Base-by-base conservation (phyloP, 192 early-diverging fungal species). In the Ambispora gerdemannii region DNA sequence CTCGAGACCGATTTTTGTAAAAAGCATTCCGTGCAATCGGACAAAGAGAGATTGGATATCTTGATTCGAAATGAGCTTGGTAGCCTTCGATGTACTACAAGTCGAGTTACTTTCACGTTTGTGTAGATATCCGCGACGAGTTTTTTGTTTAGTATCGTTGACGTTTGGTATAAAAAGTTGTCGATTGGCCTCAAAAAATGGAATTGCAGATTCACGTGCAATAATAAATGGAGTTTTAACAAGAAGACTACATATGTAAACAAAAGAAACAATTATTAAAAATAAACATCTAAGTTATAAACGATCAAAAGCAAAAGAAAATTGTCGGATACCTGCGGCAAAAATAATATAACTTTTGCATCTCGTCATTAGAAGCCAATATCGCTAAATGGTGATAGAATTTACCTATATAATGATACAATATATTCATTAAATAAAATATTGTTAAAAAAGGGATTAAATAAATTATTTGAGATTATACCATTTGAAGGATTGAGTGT, bases 1-100 rank as follows among this genome's bases (percentile, higher is more conserved):
- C 36, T 86, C 84, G n/a, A 86, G 72, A 3, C 82, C 83, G 31
- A 86, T 81, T 50, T 83, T 86, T 17, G 81, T 83, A 71, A 86
- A 86, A 24, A 86, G 69, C 84, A 86, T 82, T 13, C 82, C 81
- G 34, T 86, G 84, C 3, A 86, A 72, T 20, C 80, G 71, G 22
- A 83, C 50, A 59, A 78, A 84, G 3, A 82, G 64, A 4, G 59
- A 67, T 50, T 78, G 72, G 50, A 72, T 68, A 27, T 72, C 62
- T 28, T 65, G 67, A 11, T 51, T 35, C 20, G 47, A 31, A 35
- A 58, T 31, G 32, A 20, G 8, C 19, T 51, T 27, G 19, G 13
- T 7, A 19, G 28, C 2, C 27, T 53, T 53, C 31, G 30, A 3
- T 31, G 38, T 10, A 15, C 38, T 6, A 15, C 7, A 43, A 43